Base-by-base conservation (phyloP, 176 grass and related monocot species). In the Oryza longistaminata region DNA sequence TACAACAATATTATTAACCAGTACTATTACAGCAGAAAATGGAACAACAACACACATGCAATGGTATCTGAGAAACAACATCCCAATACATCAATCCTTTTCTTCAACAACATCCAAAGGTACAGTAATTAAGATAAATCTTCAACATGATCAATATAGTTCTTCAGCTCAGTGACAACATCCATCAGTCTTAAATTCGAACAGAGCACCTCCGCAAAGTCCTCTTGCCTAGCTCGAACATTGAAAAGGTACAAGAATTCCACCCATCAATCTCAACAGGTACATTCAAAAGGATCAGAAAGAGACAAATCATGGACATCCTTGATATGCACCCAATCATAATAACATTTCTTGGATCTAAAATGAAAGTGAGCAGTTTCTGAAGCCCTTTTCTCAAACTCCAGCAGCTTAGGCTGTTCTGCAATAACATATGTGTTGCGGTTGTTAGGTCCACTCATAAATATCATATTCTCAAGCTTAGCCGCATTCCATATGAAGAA, bases 401-500 rank as follows among this genome's bases (percentile, higher is more conserved):
- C 33, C 69, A 82, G 67, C 35, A 31, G 11, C 52, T 6, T 21
- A 14, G 17, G 70, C 53, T 64, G 53, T n/a, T 82, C 13, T 71
- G 19, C 68, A 19, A 42, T 27, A 42, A 84, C 34, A 9, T 4
- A 21, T 2, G 5, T 2, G 13, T 17, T 15, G 74, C 2, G 4
- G 53, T 37, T 1, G 44, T 76, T 1, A 2, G 2, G 5, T 11
- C 31, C 58, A 50, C 46, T 3, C 13, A 3, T 49, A 49, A 49
- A 49, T 14, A 13, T 49, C 13, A 49, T 49, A 13, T 13, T 49
- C 31, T 84, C 73, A n/a, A 84, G 45, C 62, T 21, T 25, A 9
- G 45, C 13, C 48, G 61, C 62, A 0, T 84, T 84, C 31, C 49
- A 11, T 68, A 84, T 19, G 29, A 84, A 84, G 82, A 84, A 84